phyloP scores from a whole-genome alignment of 2,329 filamentous ascomycete genomes.

The Septoria petroselini region DNA sequence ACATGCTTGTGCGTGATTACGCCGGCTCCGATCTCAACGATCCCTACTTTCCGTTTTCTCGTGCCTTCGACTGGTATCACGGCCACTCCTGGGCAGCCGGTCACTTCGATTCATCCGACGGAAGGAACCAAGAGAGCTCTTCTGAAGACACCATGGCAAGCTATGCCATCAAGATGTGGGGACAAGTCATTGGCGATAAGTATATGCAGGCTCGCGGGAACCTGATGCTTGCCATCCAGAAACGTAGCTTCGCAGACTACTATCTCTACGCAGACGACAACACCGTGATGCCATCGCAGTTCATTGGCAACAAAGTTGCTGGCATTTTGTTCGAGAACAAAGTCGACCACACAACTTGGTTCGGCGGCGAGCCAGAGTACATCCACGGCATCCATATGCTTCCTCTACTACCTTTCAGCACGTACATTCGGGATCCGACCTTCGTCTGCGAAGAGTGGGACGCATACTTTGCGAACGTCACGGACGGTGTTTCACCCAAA shows the following conservation, averaged over 20 bases:
- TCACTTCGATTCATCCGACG: constrained; percentile 66
- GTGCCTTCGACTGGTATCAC: constrained; percentile 89
- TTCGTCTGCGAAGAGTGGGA: constrained; percentile 86
- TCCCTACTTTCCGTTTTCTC: constrained; percentile 73
- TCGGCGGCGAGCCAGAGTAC: constrained; percentile 53
- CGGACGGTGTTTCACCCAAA: constrained; percentile 11
- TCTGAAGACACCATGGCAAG: constrained; percentile 86
- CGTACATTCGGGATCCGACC: constrained; percentile 60
- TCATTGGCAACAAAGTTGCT: constrained; percentile 71
- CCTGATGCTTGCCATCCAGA: constrained; percentile 76
- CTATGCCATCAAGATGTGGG: constrained; percentile 95
- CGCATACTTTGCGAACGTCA: constrained; percentile 60
- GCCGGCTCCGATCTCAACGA: constrained; percentile 73
- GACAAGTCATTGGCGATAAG: constrained; percentile 67
- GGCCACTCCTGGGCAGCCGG: constrained; percentile 93
- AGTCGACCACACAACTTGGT: constrained; percentile 87
- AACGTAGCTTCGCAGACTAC: constrained; percentile 71
- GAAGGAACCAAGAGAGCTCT: constrained; percentile 82
- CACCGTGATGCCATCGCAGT: constrained; percentile 67
- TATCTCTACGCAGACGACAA: constrained; percentile 76
- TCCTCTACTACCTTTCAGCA: constrained; percentile 66
- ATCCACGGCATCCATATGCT: constrained; percentile 76
- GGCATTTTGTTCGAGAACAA: constrained; percentile 84
- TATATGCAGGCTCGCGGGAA: constrained; percentile 78
- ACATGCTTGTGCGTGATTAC: constrained; percentile 77